Base-by-base conservation (phyloP, 2,329 filamentous ascomycete species). In the Byssochlamys sp. region DNA sequence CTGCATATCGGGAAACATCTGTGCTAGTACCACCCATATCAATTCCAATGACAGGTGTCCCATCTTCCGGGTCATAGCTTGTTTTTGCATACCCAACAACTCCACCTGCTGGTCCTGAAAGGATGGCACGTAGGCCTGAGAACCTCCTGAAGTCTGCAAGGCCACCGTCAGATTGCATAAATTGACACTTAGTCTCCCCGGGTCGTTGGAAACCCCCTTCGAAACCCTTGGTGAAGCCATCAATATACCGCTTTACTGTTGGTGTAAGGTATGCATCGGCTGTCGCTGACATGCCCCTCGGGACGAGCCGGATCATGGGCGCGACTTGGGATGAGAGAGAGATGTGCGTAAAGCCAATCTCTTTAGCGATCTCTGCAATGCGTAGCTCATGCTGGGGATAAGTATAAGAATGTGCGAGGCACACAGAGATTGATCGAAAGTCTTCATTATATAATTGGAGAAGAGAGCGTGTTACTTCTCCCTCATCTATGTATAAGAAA, bases 11-110 rank as follows among this genome's bases (percentile, higher is more conserved):
- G 52, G 88, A 92, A 9, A 95, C 90, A 72, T 96, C 91, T 0
- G 91, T 96, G 60, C 86, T 90, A 0, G 91, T 96, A 14, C 90
- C 90, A 50, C 89, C 89, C 91, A 95, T 96, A 67, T 95, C 91
- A 67, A 96, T 95, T 0, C 91, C 91, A 66, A 96, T 95, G 4
- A 95, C 87, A 0, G 90, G 90, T 1, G 84, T 89, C 66, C 84
- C 87, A 0, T 88, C 91, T 58, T 86, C 78, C 0, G 85, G 80
- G 63, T 96, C 91, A 68, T 92, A 96, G 0, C 87, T 91, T 0
- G 91, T 96, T 26, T 91, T 83, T 12, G 91, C 90, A 71, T 95
- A 95, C 4, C 91, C 91, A 0, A 96, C 91, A 0, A 96, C 91
- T 48, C 91, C 91, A 31, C 91, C 91, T n/a, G 91, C 91, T 1